phyloP scores from a whole-genome alignment of 371 early-diverging fungal genomes.

The Syncephalastrum racemosum region DNA sequence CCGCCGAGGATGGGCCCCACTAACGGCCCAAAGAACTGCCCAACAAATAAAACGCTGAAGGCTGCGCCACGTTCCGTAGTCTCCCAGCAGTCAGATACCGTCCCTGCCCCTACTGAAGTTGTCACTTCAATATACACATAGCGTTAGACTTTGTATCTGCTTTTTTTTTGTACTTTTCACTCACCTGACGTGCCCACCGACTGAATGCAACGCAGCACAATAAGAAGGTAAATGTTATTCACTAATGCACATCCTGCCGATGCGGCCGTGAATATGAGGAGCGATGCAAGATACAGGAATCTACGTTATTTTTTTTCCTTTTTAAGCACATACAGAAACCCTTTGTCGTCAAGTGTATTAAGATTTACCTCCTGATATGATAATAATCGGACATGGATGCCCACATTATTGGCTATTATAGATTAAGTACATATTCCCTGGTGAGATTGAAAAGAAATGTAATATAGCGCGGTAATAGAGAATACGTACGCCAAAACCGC shows the following conservation, averaged over 20 bases:
- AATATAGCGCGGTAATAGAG: background rate
- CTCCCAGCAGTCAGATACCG: conserved; percentile 40
- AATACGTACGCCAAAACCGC: conserved; percentile 42
- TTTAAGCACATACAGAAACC: background rate
- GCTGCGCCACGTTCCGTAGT: conserved; percentile 40
- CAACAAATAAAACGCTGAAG: conserved; percentile 52
- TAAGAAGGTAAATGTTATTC: conserved; percentile 46
- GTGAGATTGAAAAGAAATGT: background rate
- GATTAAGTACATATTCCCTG: too few relatives aligned
- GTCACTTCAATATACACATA: conserved; percentile 18
- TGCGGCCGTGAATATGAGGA: conserved; percentile 52
- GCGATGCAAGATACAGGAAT: conserved; percentile 54
- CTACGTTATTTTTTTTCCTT: conserved; percentile 16
- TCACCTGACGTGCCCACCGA: conserved; percentile 65
- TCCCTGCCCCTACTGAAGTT: conserved; percentile 45
- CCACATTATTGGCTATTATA: conserved; percentile 51
- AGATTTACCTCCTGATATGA: conserved; percentile 41
- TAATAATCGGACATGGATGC: conserved; percentile 62
- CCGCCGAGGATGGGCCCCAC: conserved; percentile 47
- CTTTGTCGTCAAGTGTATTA: background rate
- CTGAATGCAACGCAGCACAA: conserved; percentile 63
- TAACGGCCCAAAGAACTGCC: conserved; percentile 58
- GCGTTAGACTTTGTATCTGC: background rate
- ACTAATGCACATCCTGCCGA: conserved; percentile 63
- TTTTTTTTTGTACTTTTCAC: background rate